A percentile compares a stretch with the other conserved stretches of the same genome.
These are phyloP conservation scores for Neofusicoccum ribis DNA, from an alignment of 2,329 filamentous ascomycete species.

Conservation along the genomic window DNA sequence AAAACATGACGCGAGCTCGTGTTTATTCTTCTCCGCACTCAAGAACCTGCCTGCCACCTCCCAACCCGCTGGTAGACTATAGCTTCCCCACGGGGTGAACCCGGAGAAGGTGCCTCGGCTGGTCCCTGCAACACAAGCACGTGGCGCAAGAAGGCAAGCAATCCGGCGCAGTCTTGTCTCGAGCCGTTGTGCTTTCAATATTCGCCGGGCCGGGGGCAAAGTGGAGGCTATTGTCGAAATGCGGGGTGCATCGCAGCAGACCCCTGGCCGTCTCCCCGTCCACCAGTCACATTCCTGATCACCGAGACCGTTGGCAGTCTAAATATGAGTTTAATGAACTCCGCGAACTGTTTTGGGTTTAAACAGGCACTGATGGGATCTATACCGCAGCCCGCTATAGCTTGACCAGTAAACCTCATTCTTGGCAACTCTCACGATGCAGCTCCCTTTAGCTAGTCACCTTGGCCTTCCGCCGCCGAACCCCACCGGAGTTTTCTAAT, in stretches of 20 bases:
- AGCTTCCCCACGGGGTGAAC: background rate
- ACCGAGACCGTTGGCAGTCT: background rate
- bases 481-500: background rate
- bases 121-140: background rate
- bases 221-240: background rate
- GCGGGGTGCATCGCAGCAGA: background rate
- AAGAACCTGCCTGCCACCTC: background rate
- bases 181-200: background rate
- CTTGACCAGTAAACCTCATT: background rate
- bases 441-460: background rate
- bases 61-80: background rate
- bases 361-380: background rate
- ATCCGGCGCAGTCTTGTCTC: background rate
- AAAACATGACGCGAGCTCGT: background rate
- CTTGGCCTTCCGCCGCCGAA: background rate
- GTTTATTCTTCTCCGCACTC: background rate
- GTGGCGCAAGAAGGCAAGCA: background rate
- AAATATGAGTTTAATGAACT: background rate
- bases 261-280: background rate
- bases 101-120: background rate
- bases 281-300: background rate
- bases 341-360: background rate
- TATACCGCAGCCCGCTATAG: background rate
- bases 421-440: background rate
- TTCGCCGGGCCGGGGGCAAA: background rate